These are phyloP conservation scores for Penicillium maclennaniae DNA, from an alignment of 495 filamentous ascomycete genomes.

Conservation along the genomic window DNA sequence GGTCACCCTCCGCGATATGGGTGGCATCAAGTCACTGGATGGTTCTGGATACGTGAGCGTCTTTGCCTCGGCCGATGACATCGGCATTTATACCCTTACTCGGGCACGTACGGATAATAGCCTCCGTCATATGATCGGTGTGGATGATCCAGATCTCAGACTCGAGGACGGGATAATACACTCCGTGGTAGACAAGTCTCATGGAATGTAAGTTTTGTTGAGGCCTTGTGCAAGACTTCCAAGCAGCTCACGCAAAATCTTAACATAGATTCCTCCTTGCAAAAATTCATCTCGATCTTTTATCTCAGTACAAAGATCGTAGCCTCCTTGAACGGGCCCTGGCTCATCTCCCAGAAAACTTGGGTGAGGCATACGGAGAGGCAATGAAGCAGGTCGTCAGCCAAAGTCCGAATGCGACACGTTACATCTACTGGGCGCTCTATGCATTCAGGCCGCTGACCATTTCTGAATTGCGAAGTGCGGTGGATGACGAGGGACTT, in stretches of 20 bases:
- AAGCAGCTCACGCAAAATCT: background rate
- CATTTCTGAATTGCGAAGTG: slow-evolving; percentile 23
- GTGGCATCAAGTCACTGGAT: background rate
- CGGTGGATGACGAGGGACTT: slow-evolving; percentile 4
- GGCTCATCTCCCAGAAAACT: slow-evolving; percentile 27
- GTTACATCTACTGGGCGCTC: slow-evolving; percentile 31
- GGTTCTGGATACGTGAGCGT: slow-evolving; percentile 10
- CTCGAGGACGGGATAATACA: slow-evolving; percentile 17
- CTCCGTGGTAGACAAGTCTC: slow-evolving; percentile 21
- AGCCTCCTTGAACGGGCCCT: slow-evolving; percentile 25
- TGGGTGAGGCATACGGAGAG: slow-evolving; percentile 33
- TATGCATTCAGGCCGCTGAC: slow-evolving; percentile 26
- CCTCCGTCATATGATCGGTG: slow-evolving; percentile 2
- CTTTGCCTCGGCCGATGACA: slow-evolving; percentile 15
- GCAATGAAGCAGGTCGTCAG: slow-evolving; percentile 31
- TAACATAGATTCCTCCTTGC: slow-evolving; percentile 30
- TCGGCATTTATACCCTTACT: slow-evolving; percentile 17
- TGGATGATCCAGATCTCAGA: slow-evolving; percentile 9
- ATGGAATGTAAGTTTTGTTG: slow-evolving; percentile 25
- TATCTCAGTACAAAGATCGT: slow-evolving; percentile 22
- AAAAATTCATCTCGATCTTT: slow-evolving; percentile 25
- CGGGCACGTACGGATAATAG: slow-evolving; percentile 12
- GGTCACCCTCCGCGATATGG: slow-evolving; percentile 28
- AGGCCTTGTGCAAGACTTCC: background rate
- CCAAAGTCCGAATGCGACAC: slow-evolving; percentile 15